Base-by-base conservation (phyloP, 208 protist species). In the Trypanosoma melophagium region DNA sequence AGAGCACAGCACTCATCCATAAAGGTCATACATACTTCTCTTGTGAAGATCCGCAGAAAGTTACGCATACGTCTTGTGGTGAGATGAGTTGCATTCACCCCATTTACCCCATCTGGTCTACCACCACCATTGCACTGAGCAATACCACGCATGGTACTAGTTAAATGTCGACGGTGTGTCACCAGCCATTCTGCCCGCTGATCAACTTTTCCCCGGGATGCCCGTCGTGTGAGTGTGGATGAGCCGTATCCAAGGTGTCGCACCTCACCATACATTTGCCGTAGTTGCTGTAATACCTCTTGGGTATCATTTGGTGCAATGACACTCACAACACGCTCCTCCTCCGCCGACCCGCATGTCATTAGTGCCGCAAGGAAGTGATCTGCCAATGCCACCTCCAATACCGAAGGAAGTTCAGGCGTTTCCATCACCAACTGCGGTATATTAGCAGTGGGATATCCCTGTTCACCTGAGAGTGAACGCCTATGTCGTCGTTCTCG, bases 1-100 rank as follows among this genome's bases (percentile, higher is more conserved):
- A 80, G 58, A 0, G 69, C 65, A 14, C 67, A 71, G 31, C 52
- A 44, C 53, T 86, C 83, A 19, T 84, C 73, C 35, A 92, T 58
- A 59, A 92, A 92, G 7, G 71, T 75, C 54, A 76, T 71, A 31
- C 78, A 78, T 1, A 79, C 80, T 60, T 84, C 78, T 13, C 69
- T 57, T 10, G 74, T 60, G 45, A 86, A 87, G 60, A 28, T 44
- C 13, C 63, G 65, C 2, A 70, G 25, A 50, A 87, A 89, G 47
- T 57, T 58, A 12, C 57, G 42, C 40, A 87, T 25, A 17, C 50
- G 58, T 49, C 53, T 13, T 10, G 25, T 16, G 17, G 21, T 10
- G 1, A 45, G 16, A n/a, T 25, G 2, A 54, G 31, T 9, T 22
- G 51, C 61, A 40, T 57, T 31, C 21, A 42, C 42, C 38, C 40